Percentiles rank a stretch among this genome's conserved stretches.
phyloP scores from a whole-genome alignment of 2,329 filamentous ascomycete genomes.

The Scortechinia acanthostroma region DNA sequence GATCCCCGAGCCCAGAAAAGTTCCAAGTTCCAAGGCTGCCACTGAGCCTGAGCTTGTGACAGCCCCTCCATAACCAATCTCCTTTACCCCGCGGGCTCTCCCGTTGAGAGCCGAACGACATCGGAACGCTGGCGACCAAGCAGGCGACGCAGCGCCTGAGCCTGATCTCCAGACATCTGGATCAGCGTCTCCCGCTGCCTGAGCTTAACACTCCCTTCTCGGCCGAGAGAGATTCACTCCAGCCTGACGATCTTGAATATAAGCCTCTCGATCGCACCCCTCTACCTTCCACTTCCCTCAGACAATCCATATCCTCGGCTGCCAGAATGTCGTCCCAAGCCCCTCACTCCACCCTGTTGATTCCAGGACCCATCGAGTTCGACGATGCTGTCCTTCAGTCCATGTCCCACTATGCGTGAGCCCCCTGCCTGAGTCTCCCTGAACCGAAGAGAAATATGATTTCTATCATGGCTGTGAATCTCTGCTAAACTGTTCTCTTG shows the following conservation, averaged over 20 bases:
- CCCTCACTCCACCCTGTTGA: constrained; percentile 60
- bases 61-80: constrained; percentile 2
- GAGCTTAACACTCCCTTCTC: constrained; percentile 58
- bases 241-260: constrained; percentile 44
- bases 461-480: too few relatives aligned
- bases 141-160: constrained; percentile 40
- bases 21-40: too few relatives aligned
- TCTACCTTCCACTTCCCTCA: constrained; percentile 7
- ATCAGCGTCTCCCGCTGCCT: constrained; percentile 40
- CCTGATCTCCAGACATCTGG: constrained; percentile 54
- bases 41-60: too few relatives aligned
- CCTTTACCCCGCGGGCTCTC: constrained; percentile 17
- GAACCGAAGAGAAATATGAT: too few relatives aligned
- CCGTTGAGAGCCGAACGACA: constrained; percentile 21
- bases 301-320: neutral
- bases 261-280: constrained; percentile 23
- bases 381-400: constrained; percentile 92
- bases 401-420: constrained; percentile 78
- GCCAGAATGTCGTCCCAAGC: constrained; percentile 1
- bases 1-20: too few relatives aligned
- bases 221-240: constrained; percentile 41
- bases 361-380: constrained; percentile 95
- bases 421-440: too few relatives aligned
- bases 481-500: too few relatives aligned
- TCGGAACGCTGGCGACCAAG: constrained; percentile 35